Conservation (phyloP, 768 basidiomycete genomes). For the Kwoniella bestiolae region DNA sequence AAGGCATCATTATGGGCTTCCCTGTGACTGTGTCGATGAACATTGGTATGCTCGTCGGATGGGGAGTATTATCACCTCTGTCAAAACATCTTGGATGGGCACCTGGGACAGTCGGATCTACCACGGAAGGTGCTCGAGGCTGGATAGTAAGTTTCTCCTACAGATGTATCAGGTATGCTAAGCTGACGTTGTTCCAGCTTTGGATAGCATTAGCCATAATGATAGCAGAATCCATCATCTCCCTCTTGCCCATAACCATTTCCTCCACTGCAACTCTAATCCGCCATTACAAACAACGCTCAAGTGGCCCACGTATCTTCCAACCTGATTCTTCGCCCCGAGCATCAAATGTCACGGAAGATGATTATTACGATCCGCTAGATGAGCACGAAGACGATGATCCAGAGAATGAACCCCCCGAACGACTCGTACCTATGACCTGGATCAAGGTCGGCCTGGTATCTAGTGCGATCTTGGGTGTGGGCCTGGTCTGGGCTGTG, state of each 20-base stretch:
- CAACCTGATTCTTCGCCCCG: conserved; percentile 30
- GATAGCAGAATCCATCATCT: conserved; percentile 88
- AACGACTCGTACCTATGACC: conserved; percentile 74
- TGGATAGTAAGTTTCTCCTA: conserved; percentile 52
- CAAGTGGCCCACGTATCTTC: conserved; percentile 37
- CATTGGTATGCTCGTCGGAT: conserved; percentile 92
- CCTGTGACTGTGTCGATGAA: conserved; percentile 94
- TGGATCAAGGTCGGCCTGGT: conserved; percentile 78
- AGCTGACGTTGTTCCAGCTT: conserved; percentile 58
- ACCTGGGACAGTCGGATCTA: conserved; percentile 85
- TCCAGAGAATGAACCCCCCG: conserved; percentile 68
- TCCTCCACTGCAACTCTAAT: conserved; percentile 57
- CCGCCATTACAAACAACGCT: conserved; percentile 35
- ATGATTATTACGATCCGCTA: conserved; percentile 46
- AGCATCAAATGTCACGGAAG: conserved; percentile 24
- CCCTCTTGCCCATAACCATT: conserved; percentile 73
- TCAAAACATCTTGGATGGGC: conserved; percentile 86
- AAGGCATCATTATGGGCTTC: conserved; percentile 96
- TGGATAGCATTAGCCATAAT: conserved; percentile 95
- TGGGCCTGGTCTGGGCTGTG: conserved; percentile 79
- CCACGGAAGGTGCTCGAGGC: conserved; percentile 78
- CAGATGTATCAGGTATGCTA: too few relatives aligned
- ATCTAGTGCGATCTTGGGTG: conserved; percentile 70
- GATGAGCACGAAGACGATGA: conserved; percentile 62
- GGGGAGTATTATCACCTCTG: conserved; percentile 89